Base-by-base conservation (phyloP, 345 rosid species). In the Pelargonium nanum region DNA sequence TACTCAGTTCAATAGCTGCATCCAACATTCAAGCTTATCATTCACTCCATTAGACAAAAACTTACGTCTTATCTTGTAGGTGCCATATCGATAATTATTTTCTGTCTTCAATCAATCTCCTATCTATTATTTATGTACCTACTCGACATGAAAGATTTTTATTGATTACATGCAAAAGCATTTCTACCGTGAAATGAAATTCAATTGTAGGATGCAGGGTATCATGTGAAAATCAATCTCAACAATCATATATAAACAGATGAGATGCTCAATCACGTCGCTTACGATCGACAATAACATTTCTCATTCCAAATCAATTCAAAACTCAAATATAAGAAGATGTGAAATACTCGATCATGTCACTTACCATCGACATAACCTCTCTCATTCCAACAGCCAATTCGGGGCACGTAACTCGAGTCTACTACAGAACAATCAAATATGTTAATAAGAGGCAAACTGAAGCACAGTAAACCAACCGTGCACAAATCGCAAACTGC, bases 1-100 rank as follows among this genome's bases (percentile, higher is more conserved):
- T 78, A 73, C 73, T 73, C 74, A 62, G 67, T 50, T 74, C 68
- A 30, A 63, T 56, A 54, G 69, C 68, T 55, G 63, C 73, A 59
- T 67, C 64, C 65, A 59, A 50, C 65, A 59, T 48, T 63, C 62
- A 56, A 70, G 76, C 78, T 74, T 73, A 67, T 63, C 59, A 62
- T 54, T 73, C 75, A 75, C 75, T 71, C 74, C 52, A 45, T 59
- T 59, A 55, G 54, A 24, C 55, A 30, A 65, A 65, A 61, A 58
- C n/a, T n/a, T n/a, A 30, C 67, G 30, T n/a, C 53, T 61, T 53
- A 61, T 24, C 58, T 58, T 6, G 56, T 57, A 40, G 20, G 32
- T 65, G 59, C 64, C 22, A 52, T 63, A 65, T 53, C 57, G 59
- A 48, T 59, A 30, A 32, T 30, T 24, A 21, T 61, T 51, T 22